Evolutionary conservation across 441 rosid species (phyloP).

Genomic region (Metrosideros polymorpha): DNA sequence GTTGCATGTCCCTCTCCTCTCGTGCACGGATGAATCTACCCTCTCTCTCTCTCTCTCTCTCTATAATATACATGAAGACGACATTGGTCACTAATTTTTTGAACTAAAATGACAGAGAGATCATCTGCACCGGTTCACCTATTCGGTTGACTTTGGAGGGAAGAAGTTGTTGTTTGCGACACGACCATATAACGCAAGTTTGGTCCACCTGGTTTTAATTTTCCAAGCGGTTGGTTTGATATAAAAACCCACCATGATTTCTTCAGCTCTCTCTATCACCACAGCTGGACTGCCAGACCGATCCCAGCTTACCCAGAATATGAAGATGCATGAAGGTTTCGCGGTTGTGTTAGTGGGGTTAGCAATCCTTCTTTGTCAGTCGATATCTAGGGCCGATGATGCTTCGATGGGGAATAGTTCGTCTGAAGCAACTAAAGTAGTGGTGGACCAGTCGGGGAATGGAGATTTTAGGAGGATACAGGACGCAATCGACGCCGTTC

Average conservation of each 20-base stretch:
- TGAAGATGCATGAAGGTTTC: not conserved
- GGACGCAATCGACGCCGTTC: conserved; percentile 60
- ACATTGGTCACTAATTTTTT: not conserved
- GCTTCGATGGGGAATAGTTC: not conserved
- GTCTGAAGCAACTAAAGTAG: not conserved
- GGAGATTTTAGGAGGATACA: conserved; percentile 62
- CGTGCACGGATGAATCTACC: not conserved
- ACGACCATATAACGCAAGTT: not conserved
- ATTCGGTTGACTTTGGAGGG: not conserved
- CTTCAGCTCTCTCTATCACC: not conserved
- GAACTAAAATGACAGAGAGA: not conserved
- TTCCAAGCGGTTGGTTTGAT: not conserved
- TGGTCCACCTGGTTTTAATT: not conserved
- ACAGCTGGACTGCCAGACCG: not conserved
- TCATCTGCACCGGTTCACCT: not conserved
- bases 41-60: not conserved
- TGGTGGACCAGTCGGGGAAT: conserved; percentile 55
- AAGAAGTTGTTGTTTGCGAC: not conserved
- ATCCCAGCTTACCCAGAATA: not conserved
- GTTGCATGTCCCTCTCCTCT: not conserved
- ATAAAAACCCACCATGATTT: not conserved
- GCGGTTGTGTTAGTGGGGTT: not conserved
- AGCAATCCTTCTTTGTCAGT: not conserved
- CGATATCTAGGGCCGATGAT: not conserved
- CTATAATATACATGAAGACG: not conserved